Evolutionary conservation across 805 yeast species (phyloP).

Genomic region (Metschnikowia similis): DNA sequence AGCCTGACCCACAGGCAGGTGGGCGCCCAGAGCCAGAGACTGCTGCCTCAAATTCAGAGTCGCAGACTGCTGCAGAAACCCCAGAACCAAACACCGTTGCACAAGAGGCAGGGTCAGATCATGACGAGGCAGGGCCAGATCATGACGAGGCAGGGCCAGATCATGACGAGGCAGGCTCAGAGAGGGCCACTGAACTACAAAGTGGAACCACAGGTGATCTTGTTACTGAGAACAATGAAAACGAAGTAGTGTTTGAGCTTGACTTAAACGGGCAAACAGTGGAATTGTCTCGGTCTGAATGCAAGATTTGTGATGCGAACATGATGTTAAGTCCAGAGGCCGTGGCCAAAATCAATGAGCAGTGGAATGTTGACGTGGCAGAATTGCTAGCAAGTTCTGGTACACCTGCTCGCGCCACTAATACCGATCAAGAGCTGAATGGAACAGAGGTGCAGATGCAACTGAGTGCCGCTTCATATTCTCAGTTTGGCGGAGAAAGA

Average conservation of each 20-base stretch:
- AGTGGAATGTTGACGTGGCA: not conserved
- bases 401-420: not conserved
- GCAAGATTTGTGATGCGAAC: conserved; percentile 7
- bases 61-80: too few relatives aligned
- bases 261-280: conserved; percentile 5
- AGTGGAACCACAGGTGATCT: not conserved
- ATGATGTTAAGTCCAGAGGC: conserved; percentile 9
- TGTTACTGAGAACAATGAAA: not conserved
- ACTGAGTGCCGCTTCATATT: not conserved
- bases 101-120: not conserved
- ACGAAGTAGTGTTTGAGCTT: conserved; percentile 5
- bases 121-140: not conserved
- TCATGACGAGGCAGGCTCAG: not conserved
- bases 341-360: conserved; percentile 2
- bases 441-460: not conserved
- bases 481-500: too few relatives aligned
- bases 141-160: not conserved
- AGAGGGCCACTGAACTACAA: not conserved
- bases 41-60: too few relatives aligned
- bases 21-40: too few relatives aligned
- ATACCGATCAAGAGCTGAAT: not conserved
- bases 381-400: not conserved
- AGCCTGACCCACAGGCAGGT: too few relatives aligned
- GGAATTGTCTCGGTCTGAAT: conserved; percentile 11
- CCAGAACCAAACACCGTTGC: too few relatives aligned